Percentiles rank a stretch among this genome's conserved stretches.
These are phyloP conservation scores for Tetrapisispora phaffii DNA, from an alignment of 805 yeast species.

Conservation along the genomic window DNA sequence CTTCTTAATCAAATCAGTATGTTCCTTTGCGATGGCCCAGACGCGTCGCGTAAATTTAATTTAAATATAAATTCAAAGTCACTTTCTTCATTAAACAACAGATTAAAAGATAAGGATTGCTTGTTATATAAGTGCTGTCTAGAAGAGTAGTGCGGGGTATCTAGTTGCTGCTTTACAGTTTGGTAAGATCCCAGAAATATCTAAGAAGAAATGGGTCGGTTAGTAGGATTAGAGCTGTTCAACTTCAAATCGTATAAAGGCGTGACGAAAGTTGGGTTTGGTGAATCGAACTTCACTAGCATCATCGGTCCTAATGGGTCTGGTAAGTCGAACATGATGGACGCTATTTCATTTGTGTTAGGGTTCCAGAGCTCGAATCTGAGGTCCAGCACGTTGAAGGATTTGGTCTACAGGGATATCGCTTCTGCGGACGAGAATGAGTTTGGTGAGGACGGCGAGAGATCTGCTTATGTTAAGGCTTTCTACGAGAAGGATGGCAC, in stretches of 20 bases:
- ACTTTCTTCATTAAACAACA: not conserved
- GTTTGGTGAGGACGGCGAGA: conserved; percentile 15
- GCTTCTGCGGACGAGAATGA: conserved; percentile 18
- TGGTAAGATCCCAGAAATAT: not conserved
- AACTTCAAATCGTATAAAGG: conserved; percentile 92
- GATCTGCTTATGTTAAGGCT: conserved; percentile 65
- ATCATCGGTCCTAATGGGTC: conserved; percentile 98
- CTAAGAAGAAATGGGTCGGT: conserved; percentile 56
- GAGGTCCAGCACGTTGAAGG: conserved; percentile 63
- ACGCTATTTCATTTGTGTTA: conserved; percentile 88
- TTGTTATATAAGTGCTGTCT: not conserved
- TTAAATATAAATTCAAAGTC: not conserved
- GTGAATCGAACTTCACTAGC: conserved; percentile 72
- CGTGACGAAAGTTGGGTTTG: conserved; percentile 66
- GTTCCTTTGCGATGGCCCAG: not conserved
- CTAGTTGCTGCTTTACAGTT: no score
- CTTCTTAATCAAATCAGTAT: no score
- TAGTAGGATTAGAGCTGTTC: conserved; percentile 64
- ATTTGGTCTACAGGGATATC: conserved; percentile 70
- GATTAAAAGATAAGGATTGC: no score
- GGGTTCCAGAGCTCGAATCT: conserved; percentile 72
- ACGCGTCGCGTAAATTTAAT: conserved; percentile 3
- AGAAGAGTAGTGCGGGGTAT: no score
- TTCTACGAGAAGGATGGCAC: conserved; percentile 60
- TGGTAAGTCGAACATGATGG: conserved; percentile 96